These are phyloP conservation scores for Fusarium sulawesiense DNA, from an alignment of 2,329 filamentous ascomycete species.

Conservation along the genomic window DNA sequence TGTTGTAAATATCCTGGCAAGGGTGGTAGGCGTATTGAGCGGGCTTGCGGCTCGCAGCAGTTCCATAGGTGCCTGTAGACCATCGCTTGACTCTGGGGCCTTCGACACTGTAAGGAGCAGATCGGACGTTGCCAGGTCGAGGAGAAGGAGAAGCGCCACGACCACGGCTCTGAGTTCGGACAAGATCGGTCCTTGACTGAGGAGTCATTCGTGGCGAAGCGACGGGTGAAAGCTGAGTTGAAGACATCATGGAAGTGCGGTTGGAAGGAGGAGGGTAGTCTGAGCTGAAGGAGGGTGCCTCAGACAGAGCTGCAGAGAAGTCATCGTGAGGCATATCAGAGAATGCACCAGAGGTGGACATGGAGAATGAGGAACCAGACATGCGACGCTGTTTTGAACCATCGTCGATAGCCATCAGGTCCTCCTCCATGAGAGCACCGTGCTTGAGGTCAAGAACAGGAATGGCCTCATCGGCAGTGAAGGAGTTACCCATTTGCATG, in stretches of 20 bases:
- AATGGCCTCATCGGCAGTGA: conserved; percentile 71
- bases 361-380: conserved; percentile 79
- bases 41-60: conserved; percentile 64
- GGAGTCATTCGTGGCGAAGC: conserved; percentile 75
- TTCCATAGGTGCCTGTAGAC: conserved; percentile 80
- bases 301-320: conserved; percentile 72
- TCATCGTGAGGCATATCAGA: conserved; percentile 80
- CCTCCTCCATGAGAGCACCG: conserved; percentile 60
- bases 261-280: conserved; percentile 76
- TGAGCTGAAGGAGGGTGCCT: conserved; percentile 73
- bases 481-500: conserved; percentile 71
- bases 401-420: conserved; percentile 62
- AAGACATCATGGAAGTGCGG: conserved; percentile 76
- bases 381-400: conserved; percentile 69
- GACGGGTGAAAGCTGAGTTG: conserved; percentile 77
- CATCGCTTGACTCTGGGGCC: conserved; percentile 76
- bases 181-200: conserved; percentile 69
- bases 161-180: conserved; percentile 73
- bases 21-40: conserved; percentile 73
- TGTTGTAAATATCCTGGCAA: conserved; percentile 68
- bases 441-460: conserved; percentile 71
- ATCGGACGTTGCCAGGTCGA: conserved; percentile 70
- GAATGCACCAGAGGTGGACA: conserved; percentile 73
- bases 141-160: conserved; percentile 76
- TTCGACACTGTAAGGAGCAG: conserved; percentile 78